phyloP scores from a whole-genome alignment of 2,329 filamentous ascomycete genomes.

The Nemania diffusa region DNA sequence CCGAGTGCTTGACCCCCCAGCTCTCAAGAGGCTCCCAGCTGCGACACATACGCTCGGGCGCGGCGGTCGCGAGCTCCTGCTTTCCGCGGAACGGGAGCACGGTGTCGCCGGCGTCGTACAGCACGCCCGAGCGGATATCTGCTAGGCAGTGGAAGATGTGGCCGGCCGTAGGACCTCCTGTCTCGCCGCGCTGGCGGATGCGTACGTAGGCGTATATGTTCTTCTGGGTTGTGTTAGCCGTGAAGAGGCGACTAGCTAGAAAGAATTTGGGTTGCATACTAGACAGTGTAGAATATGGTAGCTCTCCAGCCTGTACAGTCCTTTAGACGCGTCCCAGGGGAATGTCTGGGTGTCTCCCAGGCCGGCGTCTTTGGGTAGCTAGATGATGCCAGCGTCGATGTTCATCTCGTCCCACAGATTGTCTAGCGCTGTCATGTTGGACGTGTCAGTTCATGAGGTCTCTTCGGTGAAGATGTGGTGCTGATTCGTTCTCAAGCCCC shows the following conservation, averaged over 20 bases:
- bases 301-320: background rate
- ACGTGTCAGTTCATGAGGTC: background rate
- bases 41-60: background rate
- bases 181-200: background rate
- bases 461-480: background rate
- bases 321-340: background rate
- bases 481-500: background rate
- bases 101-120: background rate
- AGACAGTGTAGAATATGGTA: background rate
- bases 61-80: background rate
- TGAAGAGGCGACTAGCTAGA: too few species aligned
- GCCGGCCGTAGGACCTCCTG: background rate
- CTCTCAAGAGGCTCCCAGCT: background rate
- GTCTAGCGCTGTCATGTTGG: background rate
- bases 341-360: background rate
- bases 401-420: background rate
- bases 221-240: background rate
- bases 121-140: background rate
- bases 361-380: background rate
- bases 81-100: background rate
- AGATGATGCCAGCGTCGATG: background rate
- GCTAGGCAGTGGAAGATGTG: background rate
- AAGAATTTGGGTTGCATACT: background rate
- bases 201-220: background rate
- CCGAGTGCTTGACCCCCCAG: background rate